Conservation (phyloP, 306 rosid species). For the Clitoria ternatea region DNA sequence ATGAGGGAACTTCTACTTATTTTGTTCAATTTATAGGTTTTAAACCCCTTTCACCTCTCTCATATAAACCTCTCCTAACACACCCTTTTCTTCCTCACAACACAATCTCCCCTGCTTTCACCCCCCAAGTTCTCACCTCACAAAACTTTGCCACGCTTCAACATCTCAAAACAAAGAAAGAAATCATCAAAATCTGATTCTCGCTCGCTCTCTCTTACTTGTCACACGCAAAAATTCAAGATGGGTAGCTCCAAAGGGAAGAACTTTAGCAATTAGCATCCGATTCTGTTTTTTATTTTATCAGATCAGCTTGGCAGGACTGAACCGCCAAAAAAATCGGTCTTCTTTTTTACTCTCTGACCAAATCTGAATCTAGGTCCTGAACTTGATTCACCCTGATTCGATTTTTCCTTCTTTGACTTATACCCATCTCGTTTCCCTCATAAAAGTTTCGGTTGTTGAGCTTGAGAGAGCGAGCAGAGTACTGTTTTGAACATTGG, state of each 20-base stretch:
- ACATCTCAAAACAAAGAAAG: no score
- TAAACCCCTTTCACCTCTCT: slow-evolving; percentile 39
- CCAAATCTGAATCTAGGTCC: slow-evolving; percentile 26
- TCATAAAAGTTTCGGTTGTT: neutral
- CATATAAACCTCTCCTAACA: slow-evolving; percentile 42
- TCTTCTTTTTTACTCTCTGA: slow-evolving; percentile 16
- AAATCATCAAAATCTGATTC: neutral
- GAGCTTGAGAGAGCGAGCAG: slow-evolving; percentile 48
- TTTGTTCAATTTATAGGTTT: neutral
- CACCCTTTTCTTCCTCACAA: neutral
- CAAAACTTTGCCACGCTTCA: neutral
- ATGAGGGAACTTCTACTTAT: slow-evolving; percentile 16
- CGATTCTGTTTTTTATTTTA: slow-evolving; percentile 53
- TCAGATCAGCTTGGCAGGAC: slow-evolving; percentile 33
- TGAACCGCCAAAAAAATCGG: neutral
- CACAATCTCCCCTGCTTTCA: slow-evolving; percentile 23
- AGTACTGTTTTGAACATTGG: neutral
- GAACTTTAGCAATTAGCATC: slow-evolving; percentile 32
- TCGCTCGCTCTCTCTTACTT: slow-evolving; percentile 41
- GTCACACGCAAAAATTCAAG: slow-evolving; percentile 3
- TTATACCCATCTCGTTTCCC: slow-evolving; percentile 15
- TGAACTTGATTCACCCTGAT: neutral
- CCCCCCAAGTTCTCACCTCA: slow-evolving; percentile 3
- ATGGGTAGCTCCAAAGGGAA: slow-evolving; percentile 37
- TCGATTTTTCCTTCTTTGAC: neutral